Evolutionary conservation across 108 stramenopile genomes (phyloP), one percentile per base, ranked within the genome.

Genomic region (Fragilariopsis cylindrus): DNA sequence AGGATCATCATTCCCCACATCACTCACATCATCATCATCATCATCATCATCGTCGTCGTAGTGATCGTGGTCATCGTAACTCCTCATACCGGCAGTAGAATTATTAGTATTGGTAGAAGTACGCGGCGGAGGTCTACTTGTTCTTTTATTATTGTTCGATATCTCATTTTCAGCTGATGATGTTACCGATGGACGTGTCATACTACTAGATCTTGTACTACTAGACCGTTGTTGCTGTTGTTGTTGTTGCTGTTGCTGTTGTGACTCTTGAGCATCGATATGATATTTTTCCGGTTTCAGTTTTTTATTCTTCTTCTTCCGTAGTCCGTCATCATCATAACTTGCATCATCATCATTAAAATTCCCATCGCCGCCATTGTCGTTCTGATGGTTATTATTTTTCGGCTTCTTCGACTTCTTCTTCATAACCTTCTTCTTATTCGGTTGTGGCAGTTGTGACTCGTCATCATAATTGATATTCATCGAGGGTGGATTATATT

Each of bases 1-100:
- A 6, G 67, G 67, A 49, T 68, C 67, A 12, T 68, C 48, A 48
- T 52, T 47, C 7, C 62, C 62, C 48, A 68, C 45, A 15, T 68
- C 67, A 48, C 67, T 68, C 67, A 68, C 40, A 48, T 52, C 5
- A 48, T 68, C 67, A 49, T 18, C 58, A 9, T 18, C 7, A 3
- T 52, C 4, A 19, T 16, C 9, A 43, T 44, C 8, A 63, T n/a
- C 62, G 7, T 40, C 18, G 5, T 6, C 18, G 3, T 45, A 13
- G 5, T 44, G 8, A 63, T 21, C 21, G 21, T 21, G 21, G 21
- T 21, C 21, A 0, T 21, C 39, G 62, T 44, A 1, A 45, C 43
- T 63, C 21, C 21, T 21, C 21, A 21, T 21, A 21, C 1, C 21
- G 21, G 21, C 21, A 21, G 21, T 21, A 21, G 21, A 21, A 21